phyloP scores from a whole-genome alignment of 306 rosid species.

The Cicer judaicum region DNA sequence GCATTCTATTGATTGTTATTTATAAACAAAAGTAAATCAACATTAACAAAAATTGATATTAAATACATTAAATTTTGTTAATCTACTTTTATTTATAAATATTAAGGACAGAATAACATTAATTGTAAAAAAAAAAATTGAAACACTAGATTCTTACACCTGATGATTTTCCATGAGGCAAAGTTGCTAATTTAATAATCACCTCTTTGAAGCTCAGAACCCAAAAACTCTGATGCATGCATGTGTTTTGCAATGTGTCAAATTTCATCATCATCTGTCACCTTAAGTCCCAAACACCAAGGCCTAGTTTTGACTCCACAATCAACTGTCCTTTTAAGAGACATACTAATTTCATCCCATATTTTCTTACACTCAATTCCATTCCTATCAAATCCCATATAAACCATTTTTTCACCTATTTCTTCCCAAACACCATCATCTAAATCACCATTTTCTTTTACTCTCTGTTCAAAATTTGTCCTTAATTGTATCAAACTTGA shows the following conservation, averaged over 20 bases:
- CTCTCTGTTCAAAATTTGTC: constrained; percentile 45
- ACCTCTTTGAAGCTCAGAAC: constrained; percentile 7
- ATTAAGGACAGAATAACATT: too few relatives aligned
- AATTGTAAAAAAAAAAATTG: too few relatives aligned
- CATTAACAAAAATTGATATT: too few relatives aligned
- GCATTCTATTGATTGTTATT: too few relatives aligned
- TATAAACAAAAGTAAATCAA: too few relatives aligned
- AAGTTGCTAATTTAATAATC: constrained; percentile 21
- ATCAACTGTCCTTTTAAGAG: constrained; percentile 50
- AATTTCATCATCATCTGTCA: constrained; percentile 56
- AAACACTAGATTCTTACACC: constrained; percentile 1
- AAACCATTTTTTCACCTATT: constrained; percentile 50
- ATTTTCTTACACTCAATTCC: constrained; percentile 51
- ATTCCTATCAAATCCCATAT: constrained; percentile 54
- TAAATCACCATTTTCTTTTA: constrained; percentile 49
- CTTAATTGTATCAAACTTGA: constrained; percentile 54
- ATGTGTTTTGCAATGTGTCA: constrained; percentile 46
- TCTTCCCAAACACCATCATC: constrained; percentile 52
- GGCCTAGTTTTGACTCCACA: constrained; percentile 46
- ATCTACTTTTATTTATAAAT: too few relatives aligned
- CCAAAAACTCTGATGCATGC: constrained; percentile 4
- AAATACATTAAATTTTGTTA: too few relatives aligned
- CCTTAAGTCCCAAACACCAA: constrained; percentile 62
- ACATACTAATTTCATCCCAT: constrained; percentile 55
- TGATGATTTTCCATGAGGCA: constrained; percentile 33